Evolutionary conservation across 1,139 yeast genomes (phyloP), one percentile per base, ranked within the genome.

Genomic region (Debaryomyces subglobosus): DNA sequence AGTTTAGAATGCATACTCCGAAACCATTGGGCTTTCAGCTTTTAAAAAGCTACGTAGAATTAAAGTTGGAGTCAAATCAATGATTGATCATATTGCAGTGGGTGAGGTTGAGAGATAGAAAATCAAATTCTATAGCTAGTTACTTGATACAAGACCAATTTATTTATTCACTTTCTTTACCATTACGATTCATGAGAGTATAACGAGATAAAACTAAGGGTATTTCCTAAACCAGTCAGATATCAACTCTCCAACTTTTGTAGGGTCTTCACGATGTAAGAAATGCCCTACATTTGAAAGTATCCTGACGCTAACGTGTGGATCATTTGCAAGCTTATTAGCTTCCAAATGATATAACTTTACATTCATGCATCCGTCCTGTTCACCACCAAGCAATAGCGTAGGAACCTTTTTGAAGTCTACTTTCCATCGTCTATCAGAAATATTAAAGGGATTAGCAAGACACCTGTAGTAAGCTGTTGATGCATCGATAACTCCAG

Each of bases 381-480:
- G 55, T 29, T 56, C 64, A 0, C 79, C 80, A 3, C 72, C 74
- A 32, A 74, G 44, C 2, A 74, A 55, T 45, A 72, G 61, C 1
- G 76, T 64, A 1, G 79, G 79, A n/a, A 73, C 78, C 52, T 64
- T 63, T 3, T 59, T 53, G 47, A 72, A 74, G 49, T 74, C 74
- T 13, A 75, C 69, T 0, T 34, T 23, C 70, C 73, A 71, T 34
- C 55, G 52, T 6, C 57, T 46, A 27, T 66, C 63, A 4, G 41
- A 38, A 15, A 64, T 40, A 45, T 69, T 67, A 15, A 57, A 42
- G 12, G 65, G 63, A 27, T 64, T 63, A 21, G 67, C 52, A 8
- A 72, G 38, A 48, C 73, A 69, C 41, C 79, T 58, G 53, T 75
- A 75, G 55, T 74, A 75, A 7, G 75, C 76, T 3, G 79, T 74